Evolutionary conservation across 225 moss, liverwort and hornwort genomes (phyloP).

Genomic region (Pleurozium schreberi): DNA sequence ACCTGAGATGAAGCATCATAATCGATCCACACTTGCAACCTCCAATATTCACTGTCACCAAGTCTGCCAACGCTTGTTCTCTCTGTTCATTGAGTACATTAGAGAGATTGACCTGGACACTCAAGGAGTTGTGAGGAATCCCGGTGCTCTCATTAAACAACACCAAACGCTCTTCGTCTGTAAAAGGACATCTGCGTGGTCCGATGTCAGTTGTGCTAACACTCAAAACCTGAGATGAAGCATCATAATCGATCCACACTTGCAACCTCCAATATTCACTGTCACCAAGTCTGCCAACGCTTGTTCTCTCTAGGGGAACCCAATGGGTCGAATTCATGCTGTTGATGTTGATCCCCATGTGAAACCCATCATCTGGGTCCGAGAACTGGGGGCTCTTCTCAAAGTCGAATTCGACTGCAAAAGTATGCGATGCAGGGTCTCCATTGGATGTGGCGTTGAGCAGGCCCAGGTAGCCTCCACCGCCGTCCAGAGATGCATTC

Average conservation of each 20-base stretch:
- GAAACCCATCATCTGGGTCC: neutral
- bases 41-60: no score
- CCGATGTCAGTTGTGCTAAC: neutral
- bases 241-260: neutral
- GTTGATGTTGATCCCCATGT: neutral
- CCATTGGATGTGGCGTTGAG: neutral
- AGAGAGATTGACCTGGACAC: neutral
- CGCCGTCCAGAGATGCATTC: neutral
- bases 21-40: neutral
- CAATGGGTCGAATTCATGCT: neutral
- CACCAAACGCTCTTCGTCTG: neutral
- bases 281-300: no score
- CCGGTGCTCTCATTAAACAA: fast-evolving
- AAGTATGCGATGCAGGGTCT: neutral
- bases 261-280: neutral
- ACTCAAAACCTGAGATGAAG: neutral
- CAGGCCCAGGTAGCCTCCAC: neutral
- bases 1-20: neutral
- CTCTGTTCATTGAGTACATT: neutral
- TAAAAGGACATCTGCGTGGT: fast-evolving
- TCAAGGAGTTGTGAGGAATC: neutral
- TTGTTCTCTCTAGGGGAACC: neutral
- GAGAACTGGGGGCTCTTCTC: neutral
- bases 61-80: no score
- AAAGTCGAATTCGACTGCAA: neutral